Percentiles rank a stretch among this genome's conserved stretches.
Conservation (phyloP, 352 stramenopile species). For the Phytophthora vignae region DNA sequence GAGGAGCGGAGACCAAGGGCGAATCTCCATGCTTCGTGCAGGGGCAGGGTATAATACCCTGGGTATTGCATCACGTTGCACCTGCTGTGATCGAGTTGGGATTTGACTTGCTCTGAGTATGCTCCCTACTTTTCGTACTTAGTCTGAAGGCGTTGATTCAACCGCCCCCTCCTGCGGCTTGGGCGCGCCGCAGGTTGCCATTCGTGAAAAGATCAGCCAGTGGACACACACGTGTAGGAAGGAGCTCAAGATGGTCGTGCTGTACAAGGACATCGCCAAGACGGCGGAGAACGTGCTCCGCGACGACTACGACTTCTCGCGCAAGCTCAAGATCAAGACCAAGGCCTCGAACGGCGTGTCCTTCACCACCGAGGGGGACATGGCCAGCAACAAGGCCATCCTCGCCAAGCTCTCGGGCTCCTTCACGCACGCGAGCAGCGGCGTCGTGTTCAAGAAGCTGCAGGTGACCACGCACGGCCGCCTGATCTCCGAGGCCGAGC, state of each 20-base stretch:
- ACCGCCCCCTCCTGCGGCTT: conserved; percentile 18
- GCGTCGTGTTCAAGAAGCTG: conserved; percentile 88
- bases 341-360: conserved; percentile 86
- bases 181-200: conserved; percentile 29
- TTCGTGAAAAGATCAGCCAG: conserved; percentile 67
- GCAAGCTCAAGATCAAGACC: conserved; percentile 93
- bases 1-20: background rate
- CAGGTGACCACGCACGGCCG: conserved; percentile 87
- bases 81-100: conserved; percentile 7
- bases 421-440: conserved; percentile 70
- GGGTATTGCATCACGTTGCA: conserved; percentile 32
- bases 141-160: conserved; percentile 25
- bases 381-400: conserved; percentile 90
- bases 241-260: conserved; percentile 55
- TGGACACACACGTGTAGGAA: conserved; percentile 9
- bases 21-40: conserved; percentile 1
- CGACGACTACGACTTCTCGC: conserved; percentile 91
- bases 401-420: conserved; percentile 81
- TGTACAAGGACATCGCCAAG: conserved; percentile 91
- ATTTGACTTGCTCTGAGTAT: conserved; percentile 25
- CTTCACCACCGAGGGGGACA: conserved; percentile 89
- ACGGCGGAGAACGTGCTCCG: conserved; percentile 86
- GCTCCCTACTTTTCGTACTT: conserved; percentile 42
- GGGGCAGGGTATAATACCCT: conserved; percentile 10
- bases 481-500: conserved; percentile 78